Evolutionary conservation across 179 eudicot species (phyloP).

Genomic region (Actinidia arguta): DNA sequence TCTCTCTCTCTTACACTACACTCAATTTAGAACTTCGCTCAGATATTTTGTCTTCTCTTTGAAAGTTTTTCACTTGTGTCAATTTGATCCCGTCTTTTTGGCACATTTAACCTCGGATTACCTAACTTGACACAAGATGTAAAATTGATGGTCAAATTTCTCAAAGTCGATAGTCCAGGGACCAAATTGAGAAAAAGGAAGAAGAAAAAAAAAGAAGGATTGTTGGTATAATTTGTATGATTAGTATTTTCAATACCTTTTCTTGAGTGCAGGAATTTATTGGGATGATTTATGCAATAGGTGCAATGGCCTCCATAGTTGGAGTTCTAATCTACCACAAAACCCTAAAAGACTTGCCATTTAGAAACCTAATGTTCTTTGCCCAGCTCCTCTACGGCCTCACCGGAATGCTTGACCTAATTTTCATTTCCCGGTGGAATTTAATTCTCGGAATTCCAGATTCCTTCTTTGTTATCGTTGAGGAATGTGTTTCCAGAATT

Average conservation of each 20-base stretch:
- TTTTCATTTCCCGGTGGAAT: slow-evolving; percentile 60
- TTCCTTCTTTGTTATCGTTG: slow-evolving; percentile 50
- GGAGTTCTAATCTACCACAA: slow-evolving; percentile 42
- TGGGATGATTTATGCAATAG: slow-evolving; percentile 55
- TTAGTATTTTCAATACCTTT: too few relatives aligned
- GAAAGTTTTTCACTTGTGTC: too few relatives aligned
- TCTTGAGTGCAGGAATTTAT: slow-evolving; percentile 52
- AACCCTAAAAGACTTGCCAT: slow-evolving; percentile 41
- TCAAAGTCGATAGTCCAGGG: too few relatives aligned
- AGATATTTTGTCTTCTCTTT: too few relatives aligned
- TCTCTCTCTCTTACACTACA: neutral
- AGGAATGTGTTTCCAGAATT: slow-evolving; percentile 54
- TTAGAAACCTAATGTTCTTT: slow-evolving; percentile 52
- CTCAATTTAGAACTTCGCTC: too few relatives aligned
- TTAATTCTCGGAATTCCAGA: slow-evolving; percentile 51
- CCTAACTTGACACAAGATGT: too few relatives aligned
- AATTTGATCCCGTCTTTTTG: too few relatives aligned
- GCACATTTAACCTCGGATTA: too few relatives aligned
- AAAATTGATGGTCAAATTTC: too few relatives aligned
- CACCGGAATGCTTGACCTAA: slow-evolving; percentile 64
- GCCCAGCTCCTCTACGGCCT: slow-evolving; percentile 52
- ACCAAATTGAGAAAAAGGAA: too few relatives aligned
- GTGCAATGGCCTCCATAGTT: slow-evolving; percentile 39
- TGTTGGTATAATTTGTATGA: too few relatives aligned
- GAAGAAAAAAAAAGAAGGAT: too few relatives aligned